Evolutionary conservation across 805 yeast genomes (phyloP).

Genomic region (Deakozyma indianensis): DNA sequence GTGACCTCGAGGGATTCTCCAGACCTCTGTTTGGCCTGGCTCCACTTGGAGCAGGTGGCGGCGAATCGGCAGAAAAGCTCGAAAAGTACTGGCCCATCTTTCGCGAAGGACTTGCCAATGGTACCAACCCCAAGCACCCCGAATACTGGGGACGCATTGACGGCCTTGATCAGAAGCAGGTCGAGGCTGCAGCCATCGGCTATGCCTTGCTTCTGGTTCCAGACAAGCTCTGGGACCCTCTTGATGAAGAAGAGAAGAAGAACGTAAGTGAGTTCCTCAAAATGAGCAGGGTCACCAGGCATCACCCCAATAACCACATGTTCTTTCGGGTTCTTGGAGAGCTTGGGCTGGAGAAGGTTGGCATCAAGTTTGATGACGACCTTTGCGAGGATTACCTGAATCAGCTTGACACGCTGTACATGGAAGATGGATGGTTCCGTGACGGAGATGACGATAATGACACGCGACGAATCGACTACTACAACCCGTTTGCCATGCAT

Average conservation of each 20-base stretch:
- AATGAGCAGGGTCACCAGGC: slow-evolving; percentile 11
- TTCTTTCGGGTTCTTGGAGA: slow-evolving; percentile 20
- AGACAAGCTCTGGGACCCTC: slow-evolving; percentile 18
- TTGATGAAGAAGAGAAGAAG: slow-evolving; percentile 10
- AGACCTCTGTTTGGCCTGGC: slow-evolving; percentile 22
- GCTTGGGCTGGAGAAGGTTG: slow-evolving; percentile 16
- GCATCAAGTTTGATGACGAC: slow-evolving; percentile 8
- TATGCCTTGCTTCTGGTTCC: slow-evolving; percentile 16
- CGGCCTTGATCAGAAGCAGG: slow-evolving; percentile 16
- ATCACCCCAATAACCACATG: no score
- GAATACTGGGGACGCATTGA: slow-evolving; percentile 19
- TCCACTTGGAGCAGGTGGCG: slow-evolving; percentile 15
- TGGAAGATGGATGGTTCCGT: slow-evolving; percentile 21
- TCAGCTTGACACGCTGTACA: slow-evolving; percentile 13
- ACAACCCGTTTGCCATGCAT: slow-evolving; percentile 21
- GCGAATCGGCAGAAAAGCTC: no score
- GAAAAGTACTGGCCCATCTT: slow-evolving; percentile 16
- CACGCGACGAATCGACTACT: slow-evolving; percentile 16
- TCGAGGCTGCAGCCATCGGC: slow-evolving; percentile 21
- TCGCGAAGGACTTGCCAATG: slow-evolving; percentile 16
- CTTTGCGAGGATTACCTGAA: slow-evolving; percentile 11
- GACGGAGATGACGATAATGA: slow-evolving; percentile 14
- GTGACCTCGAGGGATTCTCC: slow-evolving; percentile 19
- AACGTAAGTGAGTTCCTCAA: slow-evolving; percentile 12
- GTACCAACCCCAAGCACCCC: slow-evolving; percentile 16